phyloP scores from a whole-genome alignment of 2,329 filamentous ascomycete genomes.

The Fusarium sambucinum region DNA sequence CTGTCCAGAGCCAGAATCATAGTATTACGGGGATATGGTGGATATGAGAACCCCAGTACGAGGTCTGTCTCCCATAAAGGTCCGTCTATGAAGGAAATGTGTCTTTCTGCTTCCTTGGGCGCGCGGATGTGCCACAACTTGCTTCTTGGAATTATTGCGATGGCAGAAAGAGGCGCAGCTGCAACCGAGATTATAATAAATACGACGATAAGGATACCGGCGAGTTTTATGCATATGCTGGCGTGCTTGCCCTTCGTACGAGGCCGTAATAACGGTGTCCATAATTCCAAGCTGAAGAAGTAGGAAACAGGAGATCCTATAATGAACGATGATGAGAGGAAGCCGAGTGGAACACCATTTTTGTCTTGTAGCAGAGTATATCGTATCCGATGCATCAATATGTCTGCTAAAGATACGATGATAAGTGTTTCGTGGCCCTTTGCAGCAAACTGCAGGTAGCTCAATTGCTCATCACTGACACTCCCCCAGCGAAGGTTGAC shows the following conservation, averaged over 20 bases:
- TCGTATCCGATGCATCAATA: neutral
- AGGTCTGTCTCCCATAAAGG: neutral
- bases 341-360: neutral
- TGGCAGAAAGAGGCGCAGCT: neutral
- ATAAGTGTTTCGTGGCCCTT: conserved; percentile 3
- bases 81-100: neutral
- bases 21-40: too few relatives aligned
- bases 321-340: neutral
- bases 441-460: neutral
- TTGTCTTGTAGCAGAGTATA: neutral
- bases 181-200: neutral
- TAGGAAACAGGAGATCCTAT: neutral
- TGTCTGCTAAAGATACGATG: neutral
- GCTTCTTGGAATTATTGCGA: neutral
- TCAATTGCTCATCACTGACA: neutral
- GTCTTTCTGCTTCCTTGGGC: neutral
- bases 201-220: neutral
- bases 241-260: neutral
- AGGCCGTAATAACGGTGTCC: neutral
- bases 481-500: neutral
- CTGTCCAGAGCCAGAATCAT: too few relatives aligned
- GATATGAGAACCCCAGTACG: too few relatives aligned
- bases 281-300: neutral
- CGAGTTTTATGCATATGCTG: neutral
- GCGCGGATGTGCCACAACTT: neutral